Base-by-base conservation (phyloP, 371 early-diverging fungal species). In the Quaeritorhiza haematococci region DNA sequence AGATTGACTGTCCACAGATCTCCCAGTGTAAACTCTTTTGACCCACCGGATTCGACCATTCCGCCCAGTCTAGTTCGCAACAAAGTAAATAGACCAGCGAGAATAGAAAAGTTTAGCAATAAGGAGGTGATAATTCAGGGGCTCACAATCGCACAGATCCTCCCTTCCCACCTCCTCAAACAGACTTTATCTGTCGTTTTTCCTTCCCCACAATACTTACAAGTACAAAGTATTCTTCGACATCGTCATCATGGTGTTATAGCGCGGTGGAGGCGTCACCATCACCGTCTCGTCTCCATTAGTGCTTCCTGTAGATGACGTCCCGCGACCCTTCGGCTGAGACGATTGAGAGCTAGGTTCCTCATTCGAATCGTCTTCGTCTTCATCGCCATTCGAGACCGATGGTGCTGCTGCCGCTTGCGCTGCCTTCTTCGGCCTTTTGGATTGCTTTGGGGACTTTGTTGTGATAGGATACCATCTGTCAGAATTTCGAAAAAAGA, bases 11-110 rank as follows among this genome's bases (percentile, higher is more conserved):
- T 57, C 77, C 81, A 84, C 32, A 85, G 63, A 63, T 85, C 56
- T 8, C 73, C 72, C 54, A 81, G 59, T 0, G 84, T 84, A 59
- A 75, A 67, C 64, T 85, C 86, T 49, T 74, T 71, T n/a, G n/a
- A n/a, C 44, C 71, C 72, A 34, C 61, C 68, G 27, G 68, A 62
- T 57, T 84, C 84, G 27, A 78, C 45, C 26, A 84, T 73, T 3
- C 86, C 86, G 7, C 86, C 86, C 58, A 68, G 72, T 21, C 64
- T 67, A 38, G n/a, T n/a, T n/a, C n/a, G n/a, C n/a, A n/a, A n/a
- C n/a, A n/a, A n/a, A n/a, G n/a, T n/a, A n/a, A n/a, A n/a, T n/a
- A n/a, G n/a, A n/a, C n/a, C n/a, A n/a, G n/a, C n/a, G n/a, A n/a
- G n/a, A 3, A 30, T 26, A 17, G 41, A 28, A 28, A 52, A 3